Percentiles rank a stretch among this genome's conserved stretches.
These are phyloP conservation scores for Arabidopsis suecica DNA, from an alignment of 345 rosid genomes.

Conservation along the genomic window DNA sequence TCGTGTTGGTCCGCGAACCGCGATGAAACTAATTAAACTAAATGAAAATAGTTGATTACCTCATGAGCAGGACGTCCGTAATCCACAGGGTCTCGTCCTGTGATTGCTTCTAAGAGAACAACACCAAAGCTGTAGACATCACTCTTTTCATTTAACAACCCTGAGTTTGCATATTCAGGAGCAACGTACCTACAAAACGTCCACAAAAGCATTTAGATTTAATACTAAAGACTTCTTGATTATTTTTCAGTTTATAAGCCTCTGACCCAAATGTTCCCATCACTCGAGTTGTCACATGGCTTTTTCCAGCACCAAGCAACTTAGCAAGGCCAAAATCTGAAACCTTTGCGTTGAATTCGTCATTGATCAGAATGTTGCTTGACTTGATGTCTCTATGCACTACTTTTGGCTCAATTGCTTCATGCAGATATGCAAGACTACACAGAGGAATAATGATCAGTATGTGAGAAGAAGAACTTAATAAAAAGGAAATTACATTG, in stretches of 20 bases:
- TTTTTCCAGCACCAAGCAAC: conserved; percentile 93
- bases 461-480: not conserved
- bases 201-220: conserved; percentile 16
- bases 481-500: too few relatives aligned
- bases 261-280: conserved; percentile 98
- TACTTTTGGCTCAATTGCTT: conserved; percentile 98
- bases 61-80: conserved; percentile 86
- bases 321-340: conserved; percentile 98
- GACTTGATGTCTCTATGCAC: conserved; percentile 98
- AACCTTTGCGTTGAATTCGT: conserved; percentile 86
- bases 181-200: conserved; percentile 80
- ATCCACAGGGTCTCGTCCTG: conserved; percentile 97
- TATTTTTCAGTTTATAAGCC: not conserved
- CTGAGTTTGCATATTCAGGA: conserved; percentile 97
- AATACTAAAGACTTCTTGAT: not conserved
- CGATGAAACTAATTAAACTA: not conserved
- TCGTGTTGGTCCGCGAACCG: not conserved
- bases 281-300: conserved; percentile 96
- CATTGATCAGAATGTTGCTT: conserved; percentile 86
- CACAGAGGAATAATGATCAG: conserved; percentile 7
- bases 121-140: conserved; percentile 98
- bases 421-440: conserved; percentile 97
- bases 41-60: conserved; percentile 47
- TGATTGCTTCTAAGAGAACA: conserved; percentile 82
- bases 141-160: conserved; percentile 93